Evolutionary conservation across 345 rosid genomes (phyloP), one percentile per base, ranked within the genome.

Genomic region (Eucalyptus pauciflora): DNA sequence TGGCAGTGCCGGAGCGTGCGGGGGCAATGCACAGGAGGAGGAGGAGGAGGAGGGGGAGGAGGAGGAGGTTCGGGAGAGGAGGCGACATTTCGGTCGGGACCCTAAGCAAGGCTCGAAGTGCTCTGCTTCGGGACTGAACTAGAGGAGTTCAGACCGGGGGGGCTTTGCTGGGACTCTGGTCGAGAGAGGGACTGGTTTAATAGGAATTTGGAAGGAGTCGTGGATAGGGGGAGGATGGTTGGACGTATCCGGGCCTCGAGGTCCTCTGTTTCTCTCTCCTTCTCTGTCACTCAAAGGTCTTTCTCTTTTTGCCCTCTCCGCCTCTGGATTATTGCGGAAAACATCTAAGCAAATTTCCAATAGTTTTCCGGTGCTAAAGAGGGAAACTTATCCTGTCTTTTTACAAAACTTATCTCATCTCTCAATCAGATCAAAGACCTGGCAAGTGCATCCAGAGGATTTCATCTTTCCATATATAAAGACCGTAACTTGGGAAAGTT

Each of bases 1-100:
- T 94, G 86, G 93, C 45, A 7, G 91, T 67, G 89, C 50, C 67
- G 3, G 92, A 92, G n/a, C 85, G 85, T 33, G 71, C 91, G 33
- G 92, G 92, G 80, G 62, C 89, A 89, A 91, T 45, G 86, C 94
- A 92, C 76, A 90, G 86, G 69, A 94, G 7, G 50, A 94, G 71
- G 87, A 43, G 50, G 48, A 46, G 48, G 45, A 7, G 45, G 25
- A 62, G 27, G 49, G 22, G 45, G 29, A 33, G 87, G 54, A 2
- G 90, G 46, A 45, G 87, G 51, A 41, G 51, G 51, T 15, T 51
- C 17, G 71, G 49, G 86, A 33, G 89, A n/a, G 81, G 4, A 25
- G 49, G 67, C 41, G 18, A 50, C 43, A 54, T 52, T 33, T 29
- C 29, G 45, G 56, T 22, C 49, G 31, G 31, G 86, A 85, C 31